Evolutionary conservation across 2,329 filamentous ascomycete species (phyloP).

Genomic region (Biscogniauxia marginata): DNA sequence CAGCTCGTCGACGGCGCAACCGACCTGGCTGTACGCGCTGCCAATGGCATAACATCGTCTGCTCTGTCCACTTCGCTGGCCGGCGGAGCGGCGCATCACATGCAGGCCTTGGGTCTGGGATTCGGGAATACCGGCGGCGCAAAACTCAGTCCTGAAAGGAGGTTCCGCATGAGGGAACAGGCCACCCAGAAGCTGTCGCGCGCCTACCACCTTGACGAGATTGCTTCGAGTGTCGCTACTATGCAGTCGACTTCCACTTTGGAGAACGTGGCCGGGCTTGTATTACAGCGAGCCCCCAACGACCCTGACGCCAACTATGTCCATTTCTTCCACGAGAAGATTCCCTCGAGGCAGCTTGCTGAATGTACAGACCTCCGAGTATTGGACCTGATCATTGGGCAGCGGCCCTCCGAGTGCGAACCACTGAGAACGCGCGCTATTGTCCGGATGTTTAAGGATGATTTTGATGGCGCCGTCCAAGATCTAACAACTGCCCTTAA

Average conservation of each 20-base stretch:
- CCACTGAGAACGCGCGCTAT: constrained; percentile 71
- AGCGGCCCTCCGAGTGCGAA: constrained; percentile 62
- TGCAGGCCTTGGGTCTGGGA: constrained; percentile 48
- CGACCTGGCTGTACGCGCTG: constrained; percentile 72
- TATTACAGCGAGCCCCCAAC: constrained; percentile 66
- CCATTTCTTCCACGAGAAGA: constrained; percentile 93
- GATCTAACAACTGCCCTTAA: constrained; percentile 69
- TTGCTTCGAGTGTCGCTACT: constrained; percentile 76
- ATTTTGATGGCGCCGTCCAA: constrained; percentile 65
- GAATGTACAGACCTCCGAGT: constrained; percentile 67
- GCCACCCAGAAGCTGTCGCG: constrained; percentile 74
- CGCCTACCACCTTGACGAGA: constrained; percentile 80
- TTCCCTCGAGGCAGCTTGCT: constrained; percentile 70
- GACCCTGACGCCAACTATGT: constrained; percentile 79
- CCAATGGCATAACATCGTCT: constrained; percentile 68
- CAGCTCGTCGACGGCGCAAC: constrained; percentile 78
- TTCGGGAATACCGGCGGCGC: constrained; percentile 58
- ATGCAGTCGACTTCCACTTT: constrained; percentile 79
- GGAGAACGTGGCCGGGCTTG: constrained; percentile 72
- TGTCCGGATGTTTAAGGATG: constrained; percentile 72
- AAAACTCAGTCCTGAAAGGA: constrained; percentile 73
- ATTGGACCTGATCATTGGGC: constrained; percentile 65
- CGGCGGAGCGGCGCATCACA: constrained; percentile 42
- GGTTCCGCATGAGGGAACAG: constrained; percentile 76
- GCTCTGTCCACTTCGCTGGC: constrained; percentile 52